These are phyloP conservation scores for Bipolaris victoriae DNA, from an alignment of 2,329 filamentous ascomycete genomes.

Conservation along the genomic window DNA sequence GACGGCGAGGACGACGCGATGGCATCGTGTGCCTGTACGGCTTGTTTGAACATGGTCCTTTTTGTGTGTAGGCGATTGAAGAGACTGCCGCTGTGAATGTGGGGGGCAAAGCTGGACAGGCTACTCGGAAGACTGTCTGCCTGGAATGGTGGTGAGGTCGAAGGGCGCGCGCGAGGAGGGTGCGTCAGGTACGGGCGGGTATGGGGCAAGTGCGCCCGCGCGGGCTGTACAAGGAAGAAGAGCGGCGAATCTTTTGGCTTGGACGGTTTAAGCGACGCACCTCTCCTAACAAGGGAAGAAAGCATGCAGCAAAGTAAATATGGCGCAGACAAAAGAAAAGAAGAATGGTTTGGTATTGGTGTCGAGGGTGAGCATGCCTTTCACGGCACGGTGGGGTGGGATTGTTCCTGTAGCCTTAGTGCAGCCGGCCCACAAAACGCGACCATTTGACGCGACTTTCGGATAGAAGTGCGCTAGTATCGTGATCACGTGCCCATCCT, in stretches of 20 bases:
- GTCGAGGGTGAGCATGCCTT: slow-evolving; percentile 32
- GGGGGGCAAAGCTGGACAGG: slow-evolving; percentile 7
- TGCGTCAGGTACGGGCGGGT: slow-evolving; percentile 19
- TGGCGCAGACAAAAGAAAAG: slow-evolving; percentile 33
- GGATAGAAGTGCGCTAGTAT: slow-evolving; percentile 12
- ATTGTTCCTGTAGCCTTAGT: slow-evolving; percentile 18
- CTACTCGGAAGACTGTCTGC: not conserved
- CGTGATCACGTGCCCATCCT: slow-evolving; percentile 11
- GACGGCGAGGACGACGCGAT: slow-evolving; percentile 33
- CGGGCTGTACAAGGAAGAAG: slow-evolving; percentile 24
- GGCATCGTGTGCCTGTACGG: slow-evolving; percentile 49
- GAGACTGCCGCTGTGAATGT: slow-evolving; percentile 24
- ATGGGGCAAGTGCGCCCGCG: slow-evolving; percentile 23
- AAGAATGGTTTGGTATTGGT: slow-evolving; percentile 28
- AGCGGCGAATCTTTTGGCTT: slow-evolving; percentile 27
- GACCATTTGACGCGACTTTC: slow-evolving; percentile 24
- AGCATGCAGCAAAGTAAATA: slow-evolving; percentile 49
- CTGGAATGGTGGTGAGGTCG: slow-evolving; percentile 15
- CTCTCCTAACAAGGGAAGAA: slow-evolving; percentile 31
- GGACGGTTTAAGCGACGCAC: slow-evolving; percentile 46
- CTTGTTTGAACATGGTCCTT: slow-evolving; percentile 49
- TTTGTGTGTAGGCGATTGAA: slow-evolving; percentile 25
- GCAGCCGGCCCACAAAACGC: slow-evolving; percentile 22
- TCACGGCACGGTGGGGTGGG: slow-evolving; percentile 22
- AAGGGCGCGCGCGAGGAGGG: slow-evolving; percentile 21